A percentile compares a stretch with the other conserved stretches of the same genome.
Evolutionary conservation across 176 grass and related monocot genomes (phyloP).

Genomic region (Phragmites australis): DNA sequence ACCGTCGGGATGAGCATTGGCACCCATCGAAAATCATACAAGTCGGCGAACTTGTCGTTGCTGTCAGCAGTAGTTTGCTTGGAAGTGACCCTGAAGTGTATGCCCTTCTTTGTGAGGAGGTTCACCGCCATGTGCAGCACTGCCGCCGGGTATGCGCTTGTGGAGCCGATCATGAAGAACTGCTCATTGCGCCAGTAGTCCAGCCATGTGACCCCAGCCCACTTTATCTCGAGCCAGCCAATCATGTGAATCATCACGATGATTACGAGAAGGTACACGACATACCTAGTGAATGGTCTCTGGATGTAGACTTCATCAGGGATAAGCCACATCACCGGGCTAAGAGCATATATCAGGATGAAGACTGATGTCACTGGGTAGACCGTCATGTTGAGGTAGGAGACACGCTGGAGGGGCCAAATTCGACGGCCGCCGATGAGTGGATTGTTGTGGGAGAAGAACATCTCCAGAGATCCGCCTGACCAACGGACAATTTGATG

Average conservation of each 20-base stretch:
- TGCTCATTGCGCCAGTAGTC: constrained; percentile 34
- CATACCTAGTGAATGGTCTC: constrained; percentile 24
- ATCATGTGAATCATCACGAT: constrained; percentile 27
- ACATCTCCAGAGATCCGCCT: constrained; percentile 44
- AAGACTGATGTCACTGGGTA: constrained; percentile 32
- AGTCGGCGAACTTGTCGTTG: constrained; percentile 43
- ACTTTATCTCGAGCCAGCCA: constrained; percentile 35
- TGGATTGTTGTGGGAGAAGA: constrained; percentile 41
- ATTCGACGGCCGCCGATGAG: neutral
- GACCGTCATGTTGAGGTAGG: constrained; percentile 42
- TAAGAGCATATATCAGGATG: constrained; percentile 17
- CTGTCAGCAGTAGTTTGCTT: neutral
- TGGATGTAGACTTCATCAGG: constrained; percentile 21
- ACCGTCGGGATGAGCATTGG: constrained; percentile 39
- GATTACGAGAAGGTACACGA: constrained; percentile 17
- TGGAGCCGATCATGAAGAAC: constrained; percentile 19
- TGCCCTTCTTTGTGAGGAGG: constrained; percentile 24
- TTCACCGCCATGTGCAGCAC: constrained; percentile 23
- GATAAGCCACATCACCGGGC: constrained; percentile 30
- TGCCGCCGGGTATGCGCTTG: constrained; percentile 11
- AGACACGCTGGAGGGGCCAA: neutral
- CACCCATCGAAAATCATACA: constrained; percentile 46
- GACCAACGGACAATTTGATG: constrained; percentile 45
- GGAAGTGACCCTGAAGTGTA: constrained; percentile 38
- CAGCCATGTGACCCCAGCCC: constrained; percentile 7